These are phyloP conservation scores for Stenogyne calaminthoides DNA, from an alignment of 305 asterid genomes.

Conservation along the genomic window DNA sequence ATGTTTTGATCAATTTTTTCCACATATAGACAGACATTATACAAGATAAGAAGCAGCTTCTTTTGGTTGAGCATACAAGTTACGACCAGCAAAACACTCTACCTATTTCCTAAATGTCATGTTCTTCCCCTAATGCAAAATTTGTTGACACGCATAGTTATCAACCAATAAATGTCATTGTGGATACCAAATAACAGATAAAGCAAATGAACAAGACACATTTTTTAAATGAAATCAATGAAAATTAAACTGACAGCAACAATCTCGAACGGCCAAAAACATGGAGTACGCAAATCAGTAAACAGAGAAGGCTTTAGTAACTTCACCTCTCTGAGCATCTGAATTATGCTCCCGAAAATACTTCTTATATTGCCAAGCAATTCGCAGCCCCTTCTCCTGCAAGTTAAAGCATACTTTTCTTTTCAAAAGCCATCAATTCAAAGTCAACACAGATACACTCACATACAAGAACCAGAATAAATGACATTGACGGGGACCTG, in stretches of 20 bases:
- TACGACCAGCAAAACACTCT: too few species aligned
- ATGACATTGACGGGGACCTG: constrained; percentile 48
- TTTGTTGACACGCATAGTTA: not conserved
- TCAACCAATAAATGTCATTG: constrained; percentile 7
- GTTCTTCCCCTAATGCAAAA: not conserved
- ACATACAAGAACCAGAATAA: constrained; percentile 18
- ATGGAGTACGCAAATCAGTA: constrained; percentile 5
- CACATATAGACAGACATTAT: not conserved
- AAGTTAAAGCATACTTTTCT: constrained; percentile 16
- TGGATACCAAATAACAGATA: not conserved
- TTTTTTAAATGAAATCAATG: not conserved
- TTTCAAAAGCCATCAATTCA: constrained; percentile 18
- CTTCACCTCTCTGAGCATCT: constrained; percentile 67
- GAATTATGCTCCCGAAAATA: constrained; percentile 68
- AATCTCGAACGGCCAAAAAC: constrained; percentile 1
- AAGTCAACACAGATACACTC: constrained; percentile 1
- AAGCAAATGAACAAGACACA: not conserved
- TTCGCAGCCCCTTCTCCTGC: constrained; percentile 86
- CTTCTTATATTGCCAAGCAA: constrained; percentile 98
- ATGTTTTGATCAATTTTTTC: constrained; percentile 1
- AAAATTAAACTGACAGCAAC: not conserved
- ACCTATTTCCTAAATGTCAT: too few species aligned
- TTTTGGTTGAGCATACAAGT: constrained; percentile 9
- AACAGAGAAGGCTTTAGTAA: constrained; percentile 9
- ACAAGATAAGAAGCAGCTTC: constrained; percentile 16